Percentiles rank a stretch among this genome's conserved stretches.
Conservation (phyloP, 2,329 filamentous ascomycete genomes). For the Colletotrichum agaves region DNA sequence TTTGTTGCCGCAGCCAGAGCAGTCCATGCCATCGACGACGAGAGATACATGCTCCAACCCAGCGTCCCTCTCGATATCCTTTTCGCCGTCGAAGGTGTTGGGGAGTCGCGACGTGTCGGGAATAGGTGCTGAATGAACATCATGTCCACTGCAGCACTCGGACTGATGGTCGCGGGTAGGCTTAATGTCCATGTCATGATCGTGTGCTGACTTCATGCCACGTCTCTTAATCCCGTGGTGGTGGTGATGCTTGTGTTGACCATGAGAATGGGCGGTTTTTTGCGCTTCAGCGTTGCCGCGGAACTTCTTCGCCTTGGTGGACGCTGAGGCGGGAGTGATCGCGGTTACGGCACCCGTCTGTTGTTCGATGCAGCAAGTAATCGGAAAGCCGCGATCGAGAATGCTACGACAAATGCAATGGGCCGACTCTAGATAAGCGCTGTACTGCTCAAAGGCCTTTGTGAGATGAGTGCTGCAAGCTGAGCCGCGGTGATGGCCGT, state of each 20-base stretch:
- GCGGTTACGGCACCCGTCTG: conserved; percentile 12
- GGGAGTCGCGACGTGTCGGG: background rate
- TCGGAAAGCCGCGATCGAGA: conserved; percentile 43
- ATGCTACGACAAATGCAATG: conserved; percentile 51
- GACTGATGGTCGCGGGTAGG: conserved; percentile 11
- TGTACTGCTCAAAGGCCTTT: conserved; percentile 49
- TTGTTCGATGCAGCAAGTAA: conserved; percentile 43
- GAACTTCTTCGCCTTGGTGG: background rate
- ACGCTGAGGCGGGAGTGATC: conserved; percentile 7
- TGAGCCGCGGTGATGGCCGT: conserved; percentile 41
- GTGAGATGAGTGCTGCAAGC: conserved; percentile 48
- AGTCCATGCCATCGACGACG: conserved; percentile 50
- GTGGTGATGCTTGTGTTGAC: conserved; percentile 38
- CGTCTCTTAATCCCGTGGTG: conserved; percentile 40
- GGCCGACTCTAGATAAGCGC: conserved; percentile 48
- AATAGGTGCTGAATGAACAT: background rate
- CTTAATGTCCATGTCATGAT: conserved; percentile 27
- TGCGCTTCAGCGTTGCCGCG: conserved; percentile 2
- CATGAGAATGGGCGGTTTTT: conserved; percentile 29
- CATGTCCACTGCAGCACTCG: conserved; percentile 27
- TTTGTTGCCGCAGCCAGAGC: conserved; percentile 50
- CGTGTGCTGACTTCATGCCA: conserved; percentile 34
- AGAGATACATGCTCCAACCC: conserved; percentile 43
- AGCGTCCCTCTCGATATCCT: conserved; percentile 43
- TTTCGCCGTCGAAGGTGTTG: background rate